These are phyloP conservation scores for Polygonum maritimum DNA, from an alignment of 148 eudicot genomes.

Conservation along the genomic window DNA sequence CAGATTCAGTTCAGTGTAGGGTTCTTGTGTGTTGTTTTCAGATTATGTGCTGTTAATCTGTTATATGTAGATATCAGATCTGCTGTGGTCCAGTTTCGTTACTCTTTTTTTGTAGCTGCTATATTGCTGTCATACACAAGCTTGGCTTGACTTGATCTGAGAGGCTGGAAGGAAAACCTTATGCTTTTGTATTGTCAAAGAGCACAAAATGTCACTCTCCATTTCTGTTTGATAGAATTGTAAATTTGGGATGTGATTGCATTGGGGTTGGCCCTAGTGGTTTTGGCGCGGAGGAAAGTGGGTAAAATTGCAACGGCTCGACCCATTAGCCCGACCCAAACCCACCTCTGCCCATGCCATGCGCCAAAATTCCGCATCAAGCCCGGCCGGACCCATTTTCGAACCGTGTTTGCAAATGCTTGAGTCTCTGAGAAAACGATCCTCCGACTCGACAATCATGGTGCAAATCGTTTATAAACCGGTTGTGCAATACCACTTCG, in stretches of 20 bases:
- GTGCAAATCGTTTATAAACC: no score
- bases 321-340: no score
- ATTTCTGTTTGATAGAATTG: background rate
- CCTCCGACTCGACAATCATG: no score
- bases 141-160: background rate
- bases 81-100: background rate
- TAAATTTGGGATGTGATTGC: background rate
- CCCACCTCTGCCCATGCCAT: no score
- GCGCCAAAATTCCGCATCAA: no score
- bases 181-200: background rate
- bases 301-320: no score
- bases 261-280: background rate
- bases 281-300: no score
- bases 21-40: background rate
- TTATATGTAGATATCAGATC: slow-evolving; percentile 2
- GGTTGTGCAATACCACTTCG: no score
- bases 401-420: no score
- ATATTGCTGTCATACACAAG: background rate
- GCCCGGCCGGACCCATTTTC: no score
- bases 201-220: background rate
- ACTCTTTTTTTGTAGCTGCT: slow-evolving; percentile 4
- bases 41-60: background rate
- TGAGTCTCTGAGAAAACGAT: no score
- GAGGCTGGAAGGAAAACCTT: background rate
- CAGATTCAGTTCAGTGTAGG: background rate